Percentiles rank a stretch among this genome's conserved stretches.
phyloP scores from a whole-genome alignment of 2,329 filamentous ascomycete genomes.

The Aspergillus niger region DNA sequence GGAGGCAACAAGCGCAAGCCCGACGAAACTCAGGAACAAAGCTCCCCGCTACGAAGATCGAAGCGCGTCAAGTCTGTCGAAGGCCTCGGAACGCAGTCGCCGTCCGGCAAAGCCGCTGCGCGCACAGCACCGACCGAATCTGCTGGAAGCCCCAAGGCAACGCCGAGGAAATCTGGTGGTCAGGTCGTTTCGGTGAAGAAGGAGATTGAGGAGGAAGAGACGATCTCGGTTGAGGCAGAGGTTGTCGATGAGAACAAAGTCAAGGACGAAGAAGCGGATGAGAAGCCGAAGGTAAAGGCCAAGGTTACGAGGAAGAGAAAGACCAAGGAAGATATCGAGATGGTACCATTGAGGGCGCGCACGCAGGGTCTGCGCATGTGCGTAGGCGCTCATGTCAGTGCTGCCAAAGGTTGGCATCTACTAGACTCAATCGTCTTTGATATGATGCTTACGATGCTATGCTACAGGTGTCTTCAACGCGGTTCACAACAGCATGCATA shows the following conservation, averaged over 20 bases:
- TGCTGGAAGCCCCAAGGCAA: slow-evolving; percentile 15
- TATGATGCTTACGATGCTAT: slow-evolving; percentile 13
- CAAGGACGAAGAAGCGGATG: slow-evolving; percentile 26
- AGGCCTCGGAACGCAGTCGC: background rate
- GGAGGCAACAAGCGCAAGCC: slow-evolving; percentile 30
- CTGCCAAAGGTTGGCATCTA: slow-evolving; percentile 69
- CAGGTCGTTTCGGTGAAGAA: slow-evolving; percentile 14
- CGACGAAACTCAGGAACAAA: slow-evolving; percentile 25
- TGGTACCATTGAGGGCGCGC: slow-evolving; percentile 66
- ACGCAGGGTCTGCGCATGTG: slow-evolving; percentile 75
- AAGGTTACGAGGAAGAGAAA: slow-evolving; percentile 50
- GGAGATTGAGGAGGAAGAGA: slow-evolving; percentile 20
- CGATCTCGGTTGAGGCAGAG: background rate
- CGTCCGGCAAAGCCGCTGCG: background rate
- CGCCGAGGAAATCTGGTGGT: background rate
- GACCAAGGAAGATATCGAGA: slow-evolving; percentile 56
- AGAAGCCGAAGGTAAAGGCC: slow-evolving; percentile 51
- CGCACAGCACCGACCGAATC: background rate
- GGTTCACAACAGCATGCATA: slow-evolving; percentile 72
- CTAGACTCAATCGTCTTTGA: background rate
- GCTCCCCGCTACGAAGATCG: slow-evolving; percentile 31
- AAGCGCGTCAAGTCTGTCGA: slow-evolving; percentile 32
- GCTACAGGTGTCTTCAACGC: slow-evolving; percentile 80
- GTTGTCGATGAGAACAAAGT: slow-evolving; percentile 7
- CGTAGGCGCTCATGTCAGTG: slow-evolving; percentile 89